Evolutionary conservation across 108 stramenopile genomes (phyloP), one percentile per base, ranked within the genome.

Genomic region (Nitzschia sp.): DNA sequence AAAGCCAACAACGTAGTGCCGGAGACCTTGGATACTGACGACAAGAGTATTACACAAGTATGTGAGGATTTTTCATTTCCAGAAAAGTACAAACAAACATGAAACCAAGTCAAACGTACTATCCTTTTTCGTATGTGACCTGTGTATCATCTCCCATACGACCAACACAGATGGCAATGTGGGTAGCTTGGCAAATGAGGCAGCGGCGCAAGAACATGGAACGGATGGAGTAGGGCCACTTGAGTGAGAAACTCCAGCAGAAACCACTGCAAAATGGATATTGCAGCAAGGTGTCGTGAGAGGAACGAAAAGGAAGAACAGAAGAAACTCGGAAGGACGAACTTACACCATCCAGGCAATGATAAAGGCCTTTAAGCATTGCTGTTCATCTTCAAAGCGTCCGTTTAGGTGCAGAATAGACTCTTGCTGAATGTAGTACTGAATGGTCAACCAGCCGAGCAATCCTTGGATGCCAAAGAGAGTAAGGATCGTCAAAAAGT

Each of bases 311-410:
- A n/a, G n/a, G n/a, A n/a, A 34, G 3, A 5, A 24, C 57, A 40
- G 38, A 9, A 58, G 6, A 58, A 34, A 24, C 29, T 12, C 20
- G 1, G 3, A 39, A 40, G 3, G 40, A 39, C 37, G 11, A 19
- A 58, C 57, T 37, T 58, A 58, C 57, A 69, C 83, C 80, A 82
- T 71, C 83, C 80, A 82, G 7, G 70, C 69, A 20, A 88, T 75
- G 54, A 71, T 75, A 69, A 83, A 83, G 11, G 73, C 80, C 57
- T 62, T 57, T 34, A 87, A 65, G 24, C 79, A 82, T 75, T 87
- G 82, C 11, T 66, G 41, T 61, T 88, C 87, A 17, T 80, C 54
- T 29, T 73, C 66, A 48, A 87, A 62, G 37, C 78, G 38, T 11
- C 55, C 43, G 44, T 82, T 71, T 29, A 80, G 62, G 2, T 61